phyloP scores from a whole-genome alignment of 2,329 filamentous ascomycete genomes.

The Apiospora pterosperma region DNA sequence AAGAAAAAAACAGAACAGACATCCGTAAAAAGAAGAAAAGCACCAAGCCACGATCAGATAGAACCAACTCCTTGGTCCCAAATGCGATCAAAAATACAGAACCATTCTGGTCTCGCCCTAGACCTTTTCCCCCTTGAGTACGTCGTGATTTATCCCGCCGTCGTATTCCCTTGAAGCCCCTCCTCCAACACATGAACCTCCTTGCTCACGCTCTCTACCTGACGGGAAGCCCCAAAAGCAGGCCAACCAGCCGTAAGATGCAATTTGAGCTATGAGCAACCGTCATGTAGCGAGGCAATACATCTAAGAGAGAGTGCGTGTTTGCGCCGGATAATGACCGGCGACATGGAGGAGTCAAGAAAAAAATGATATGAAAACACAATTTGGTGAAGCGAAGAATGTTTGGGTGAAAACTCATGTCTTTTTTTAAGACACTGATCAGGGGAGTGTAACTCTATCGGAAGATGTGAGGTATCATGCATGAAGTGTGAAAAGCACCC shows the following conservation, averaged over 20 bases:
- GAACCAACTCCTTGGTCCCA: constrained; percentile 5
- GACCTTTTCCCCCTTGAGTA: not conserved
- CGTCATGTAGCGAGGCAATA: not conserved
- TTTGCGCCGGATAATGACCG: not conserved
- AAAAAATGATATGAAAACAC: constrained; percentile 13
- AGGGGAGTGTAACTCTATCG: constrained; percentile 27
- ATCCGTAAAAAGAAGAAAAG: constrained; percentile 4
- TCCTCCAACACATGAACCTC: not conserved
- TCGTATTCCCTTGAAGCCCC: not conserved
- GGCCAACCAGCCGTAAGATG: not conserved
- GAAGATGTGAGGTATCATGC: constrained; percentile 40
- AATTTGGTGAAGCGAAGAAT: constrained; percentile 17
- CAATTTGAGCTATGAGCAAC: not conserved
- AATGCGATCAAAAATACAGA: constrained; percentile 21
- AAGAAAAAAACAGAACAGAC: not conserved
- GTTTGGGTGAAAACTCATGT: constrained; percentile 18
- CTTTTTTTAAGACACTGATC: constrained; percentile 22
- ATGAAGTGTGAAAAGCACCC: constrained; percentile 32
- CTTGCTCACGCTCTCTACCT: not conserved
- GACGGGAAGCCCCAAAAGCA: not conserved
- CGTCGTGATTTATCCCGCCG: not conserved
- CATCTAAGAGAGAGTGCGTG: not conserved
- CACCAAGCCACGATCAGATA: constrained; percentile 10
- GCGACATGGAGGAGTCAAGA: constrained; percentile 8
- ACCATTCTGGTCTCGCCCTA: constrained; percentile 15